Base-by-base conservation (phyloP, 768 basidiomycete genomes). In the Russula sp. region DNA sequence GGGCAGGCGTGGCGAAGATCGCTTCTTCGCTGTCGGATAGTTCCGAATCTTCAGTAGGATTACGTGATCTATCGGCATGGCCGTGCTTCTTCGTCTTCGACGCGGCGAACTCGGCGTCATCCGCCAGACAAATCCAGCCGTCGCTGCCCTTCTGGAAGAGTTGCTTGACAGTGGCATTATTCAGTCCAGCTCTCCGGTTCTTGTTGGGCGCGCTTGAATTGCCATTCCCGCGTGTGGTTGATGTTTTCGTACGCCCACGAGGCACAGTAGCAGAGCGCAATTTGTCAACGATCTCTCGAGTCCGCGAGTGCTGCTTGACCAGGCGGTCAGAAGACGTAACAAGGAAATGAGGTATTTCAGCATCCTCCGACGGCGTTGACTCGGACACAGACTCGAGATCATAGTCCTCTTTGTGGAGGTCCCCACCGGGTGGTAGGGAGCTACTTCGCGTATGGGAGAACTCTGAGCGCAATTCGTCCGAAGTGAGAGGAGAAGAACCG, bases 231-330 rank as follows among this genome's bases (percentile, higher is more conserved):
- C 57, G 50, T 11, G 63, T 31, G 34, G 34, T 51, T 3, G 44
- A 48, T 16, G 55, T 53, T 63, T 66, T 68, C 32, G 65, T 48
- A 14, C 59, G 68, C 44, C 67, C 55, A 11, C 71, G 70, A 22
- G 69, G 67, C 3, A 68, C 56, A 16, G 68, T 60, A 50, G 73
- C 70, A 7, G 77, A 81, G 57, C 82, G 78, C 45, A 85, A 70
- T 40, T 78, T 77, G 65, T 86, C 84, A 35, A 86, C 81, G 47
- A 86, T 81, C 65, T 82, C 80, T 13, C 84, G 78, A 20, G 84
- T 86, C 68, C 79, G 80, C 22, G 84, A 85, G 22, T 82, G 76
- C 11, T 75, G 73, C 49, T 76, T 77, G 34, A 73, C 75, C 75
- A 75, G 55, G 72, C 68, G 57, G 73, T 65, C 68, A 22, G 57